Conservation (phyloP, 1,284 basidiomycete species). For the Cutaneotrichosporon sp. region DNA sequence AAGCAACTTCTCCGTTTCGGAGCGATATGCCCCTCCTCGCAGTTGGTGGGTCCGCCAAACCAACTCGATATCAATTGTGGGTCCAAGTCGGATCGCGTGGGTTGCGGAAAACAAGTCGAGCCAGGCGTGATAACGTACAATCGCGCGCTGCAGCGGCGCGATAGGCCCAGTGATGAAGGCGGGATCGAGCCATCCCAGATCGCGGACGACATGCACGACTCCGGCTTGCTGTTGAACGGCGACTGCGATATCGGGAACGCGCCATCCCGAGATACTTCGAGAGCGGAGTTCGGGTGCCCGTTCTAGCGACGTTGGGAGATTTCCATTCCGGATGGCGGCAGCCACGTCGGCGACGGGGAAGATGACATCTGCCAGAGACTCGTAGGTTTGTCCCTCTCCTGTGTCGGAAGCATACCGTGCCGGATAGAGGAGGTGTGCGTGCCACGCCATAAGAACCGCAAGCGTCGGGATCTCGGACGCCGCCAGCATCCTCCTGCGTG, state of each 20-base stretch:
- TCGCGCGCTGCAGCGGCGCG: slow-evolving; percentile 32
- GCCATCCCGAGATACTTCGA: slow-evolving; percentile 26
- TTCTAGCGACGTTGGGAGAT: slow-evolving; percentile 16
- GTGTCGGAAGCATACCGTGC: slow-evolving; percentile 29
- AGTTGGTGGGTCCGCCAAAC: slow-evolving; percentile 53
- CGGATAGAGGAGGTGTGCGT: slow-evolving; percentile 44
- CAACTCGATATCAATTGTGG: slow-evolving; percentile 46
- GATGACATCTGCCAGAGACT: slow-evolving; percentile 19
- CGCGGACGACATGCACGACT: slow-evolving; percentile 32
- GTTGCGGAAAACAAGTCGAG: slow-evolving; percentile 38
- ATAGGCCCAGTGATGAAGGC: slow-evolving; percentile 19
- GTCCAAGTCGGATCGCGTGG: slow-evolving; percentile 25
- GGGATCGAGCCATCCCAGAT: slow-evolving; percentile 36
- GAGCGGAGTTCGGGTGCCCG: slow-evolving; percentile 8
- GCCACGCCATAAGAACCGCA: slow-evolving; percentile 42
- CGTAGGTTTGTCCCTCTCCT: slow-evolving; percentile 23
- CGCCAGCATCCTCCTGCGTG: not conserved
- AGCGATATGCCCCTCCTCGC: slow-evolving; percentile 30
- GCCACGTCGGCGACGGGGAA: slow-evolving; percentile 27
- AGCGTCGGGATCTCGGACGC: slow-evolving; percentile 30
- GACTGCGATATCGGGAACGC: slow-evolving; percentile 32
- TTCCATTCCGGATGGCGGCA: slow-evolving; percentile 12
- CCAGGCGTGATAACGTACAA: slow-evolving; percentile 47
- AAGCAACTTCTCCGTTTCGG: slow-evolving; percentile 34
- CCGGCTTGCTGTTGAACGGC: slow-evolving; percentile 40